Evolutionary conservation across 257 asterid species (phyloP).

Genomic region (Rhazya stricta): DNA sequence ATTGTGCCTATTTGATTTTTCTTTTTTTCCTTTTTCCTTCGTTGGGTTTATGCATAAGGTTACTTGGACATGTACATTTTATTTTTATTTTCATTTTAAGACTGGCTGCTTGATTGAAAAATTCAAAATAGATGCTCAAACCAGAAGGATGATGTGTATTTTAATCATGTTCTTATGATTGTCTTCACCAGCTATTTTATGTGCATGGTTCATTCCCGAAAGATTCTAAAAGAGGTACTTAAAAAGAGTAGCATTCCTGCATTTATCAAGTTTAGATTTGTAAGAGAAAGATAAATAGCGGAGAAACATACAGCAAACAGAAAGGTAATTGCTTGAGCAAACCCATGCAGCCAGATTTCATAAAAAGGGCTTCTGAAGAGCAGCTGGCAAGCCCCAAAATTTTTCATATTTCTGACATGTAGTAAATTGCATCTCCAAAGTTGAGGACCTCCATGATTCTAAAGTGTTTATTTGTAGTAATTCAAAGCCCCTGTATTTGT

Average conservation of each 20-base stretch:
- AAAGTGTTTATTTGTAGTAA: not conserved
- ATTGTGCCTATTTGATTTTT: not conserved
- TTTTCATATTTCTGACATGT: not conserved
- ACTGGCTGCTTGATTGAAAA: not conserved
- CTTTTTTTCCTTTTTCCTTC: not conserved
- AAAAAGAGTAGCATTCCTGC: not conserved
- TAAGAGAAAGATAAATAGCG: not conserved
- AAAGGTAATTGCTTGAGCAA: not conserved
- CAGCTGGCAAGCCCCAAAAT: not conserved
- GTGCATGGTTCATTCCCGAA: not conserved
- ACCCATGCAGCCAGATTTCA: not conserved
- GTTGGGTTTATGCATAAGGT: not conserved
- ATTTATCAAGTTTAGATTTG: not conserved
- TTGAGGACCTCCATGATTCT: not conserved
- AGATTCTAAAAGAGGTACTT: not conserved
- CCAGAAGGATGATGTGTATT: not conserved
- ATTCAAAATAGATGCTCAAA: not conserved
- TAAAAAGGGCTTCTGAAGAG: not conserved
- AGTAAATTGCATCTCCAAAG: not conserved
- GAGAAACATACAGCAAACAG: not conserved
- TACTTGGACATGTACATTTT: too few relatives aligned
- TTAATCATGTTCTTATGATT: not conserved
- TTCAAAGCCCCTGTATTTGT: not conserved
- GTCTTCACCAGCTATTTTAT: not conserved
- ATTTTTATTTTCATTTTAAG: too few relatives aligned